Base-by-base conservation (phyloP, 345 rosid genomes). In the Boechera divaricarpa region DNA sequence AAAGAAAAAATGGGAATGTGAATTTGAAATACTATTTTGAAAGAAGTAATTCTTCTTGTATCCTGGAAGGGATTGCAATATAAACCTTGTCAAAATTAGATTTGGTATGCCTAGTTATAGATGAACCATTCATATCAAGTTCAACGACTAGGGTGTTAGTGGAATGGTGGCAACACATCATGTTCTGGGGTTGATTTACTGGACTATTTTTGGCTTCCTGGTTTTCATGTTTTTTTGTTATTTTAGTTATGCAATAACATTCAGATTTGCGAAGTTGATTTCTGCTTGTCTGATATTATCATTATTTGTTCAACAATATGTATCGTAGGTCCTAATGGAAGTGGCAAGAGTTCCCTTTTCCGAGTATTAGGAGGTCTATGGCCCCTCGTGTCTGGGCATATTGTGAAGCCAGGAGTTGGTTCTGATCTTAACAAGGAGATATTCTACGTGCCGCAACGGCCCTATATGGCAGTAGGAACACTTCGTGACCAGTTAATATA, bases 281-380 rank as follows among this genome's bases (percentile, higher is more conserved):
- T 52, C 57, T 15, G 32, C 51, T 57, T 52, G 16, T 39, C 29
- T 66, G 63, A 57, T 18, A 13, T 38, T 10, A 48, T 63, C 44
- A 29, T 64, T 57, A 28, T 47, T 26, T 51, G 63, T 69, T 66
- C 54, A 29, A 66, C 54, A 11, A 74, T 65, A 77, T 83, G 60
- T 80, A 28, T 64, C 75, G 77, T 77, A 96, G 99, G 99, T 80
- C 99, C 99, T 54, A 96, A 96, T 82, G 99, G 99, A 67, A 96
- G 98, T 76, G 99, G 99, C 70, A 96, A 96, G 84, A 96, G 99
- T 83, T 96, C 99, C 18, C 99, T 96, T 74, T 95, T 96, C 83
- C 92, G 99, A 60, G 99, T 96, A 79, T 82, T 96, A 69, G 98
- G 99, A 77, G 99, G 99, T 75, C 91, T 96, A 75, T 95, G 99